Conservation (phyloP, 352 stramenopile genomes). For the Globisporangium apiculatum region DNA sequence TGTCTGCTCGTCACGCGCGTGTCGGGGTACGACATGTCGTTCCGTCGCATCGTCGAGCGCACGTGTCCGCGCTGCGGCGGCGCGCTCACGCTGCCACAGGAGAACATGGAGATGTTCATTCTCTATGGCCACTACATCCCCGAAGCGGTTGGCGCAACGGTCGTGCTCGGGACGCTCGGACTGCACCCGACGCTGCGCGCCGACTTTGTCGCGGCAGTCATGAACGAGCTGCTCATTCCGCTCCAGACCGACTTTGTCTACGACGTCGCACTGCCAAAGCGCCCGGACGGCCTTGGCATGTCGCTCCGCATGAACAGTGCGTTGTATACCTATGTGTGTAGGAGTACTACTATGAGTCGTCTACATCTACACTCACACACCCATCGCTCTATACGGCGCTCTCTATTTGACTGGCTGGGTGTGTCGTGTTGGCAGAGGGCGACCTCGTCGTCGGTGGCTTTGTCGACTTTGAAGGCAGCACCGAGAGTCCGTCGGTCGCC, state of each 20-base stretch:
- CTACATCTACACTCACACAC: background rate
- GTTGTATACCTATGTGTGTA: slow-evolving; percentile 7
- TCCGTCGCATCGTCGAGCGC: slow-evolving; percentile 69
- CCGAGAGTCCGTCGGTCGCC: slow-evolving; percentile 69
- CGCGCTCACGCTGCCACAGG: slow-evolving; percentile 58
- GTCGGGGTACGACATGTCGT: slow-evolving; percentile 72
- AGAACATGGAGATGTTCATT: slow-evolving; percentile 85
- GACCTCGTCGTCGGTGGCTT: slow-evolving; percentile 75
- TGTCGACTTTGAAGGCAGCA: slow-evolving; percentile 78
- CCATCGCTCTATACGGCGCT: slow-evolving; percentile 5
- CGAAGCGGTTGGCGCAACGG: slow-evolving; percentile 54
- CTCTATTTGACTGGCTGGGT: slow-evolving; percentile 3
- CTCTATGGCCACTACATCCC: slow-evolving; percentile 79
- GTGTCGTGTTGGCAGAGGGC: slow-evolving; percentile 30
- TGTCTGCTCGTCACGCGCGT: slow-evolving; percentile 67
- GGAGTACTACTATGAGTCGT: background rate
- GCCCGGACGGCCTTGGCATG: slow-evolving; percentile 72
- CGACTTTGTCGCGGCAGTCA: slow-evolving; percentile 73
- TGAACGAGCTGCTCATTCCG: slow-evolving; percentile 77
- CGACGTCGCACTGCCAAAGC: slow-evolving; percentile 76
- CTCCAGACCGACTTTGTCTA: slow-evolving; percentile 82
- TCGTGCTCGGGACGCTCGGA: slow-evolving; percentile 62
- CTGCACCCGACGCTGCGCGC: slow-evolving; percentile 65
- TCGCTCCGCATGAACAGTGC: slow-evolving; percentile 82
- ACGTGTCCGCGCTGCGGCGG: slow-evolving; percentile 63